These are phyloP conservation scores for Serendipita sp. DNA, from an alignment of 1,284 basidiomycete species.

Conservation along the genomic window DNA sequence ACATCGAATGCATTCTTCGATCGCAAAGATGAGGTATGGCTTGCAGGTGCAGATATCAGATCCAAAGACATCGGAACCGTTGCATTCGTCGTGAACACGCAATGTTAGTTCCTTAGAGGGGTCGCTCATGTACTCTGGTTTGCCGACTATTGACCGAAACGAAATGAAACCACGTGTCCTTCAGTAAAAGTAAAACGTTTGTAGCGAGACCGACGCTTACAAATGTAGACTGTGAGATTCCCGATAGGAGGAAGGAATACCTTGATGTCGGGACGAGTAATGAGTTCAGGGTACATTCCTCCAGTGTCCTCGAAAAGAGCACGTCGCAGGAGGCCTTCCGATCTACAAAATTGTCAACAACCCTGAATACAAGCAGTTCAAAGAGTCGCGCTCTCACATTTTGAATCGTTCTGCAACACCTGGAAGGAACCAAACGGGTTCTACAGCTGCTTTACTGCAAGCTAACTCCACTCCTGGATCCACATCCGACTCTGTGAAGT, in stretches of 20 bases:
- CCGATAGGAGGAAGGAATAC: conserved; percentile 93
- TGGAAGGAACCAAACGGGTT: conserved; percentile 90
- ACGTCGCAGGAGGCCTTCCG: conserved; percentile 71
- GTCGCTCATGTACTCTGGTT: conserved; percentile 65
- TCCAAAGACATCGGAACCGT: conserved; percentile 54
- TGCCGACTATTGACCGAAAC: conserved; percentile 46
- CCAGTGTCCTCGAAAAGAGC: conserved; percentile 91
- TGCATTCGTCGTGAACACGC: conserved; percentile 89
- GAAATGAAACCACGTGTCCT: conserved; percentile 16
- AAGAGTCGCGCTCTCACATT: conserved; percentile 41
- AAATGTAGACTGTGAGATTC: conserved; percentile 85
- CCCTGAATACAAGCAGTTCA: background rate
- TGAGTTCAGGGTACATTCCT: conserved; percentile 92
- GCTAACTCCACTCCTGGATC: conserved; percentile 78
- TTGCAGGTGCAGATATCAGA: conserved; percentile 94
- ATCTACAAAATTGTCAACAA: conserved; percentile 30
- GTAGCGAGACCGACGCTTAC: conserved; percentile 26
- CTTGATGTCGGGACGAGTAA: conserved; percentile 90
- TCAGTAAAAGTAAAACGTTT: conserved; percentile 15
- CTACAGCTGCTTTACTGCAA: conserved; percentile 78
- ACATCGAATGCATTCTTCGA: conserved; percentile 79
- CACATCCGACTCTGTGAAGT: conserved; percentile 38
- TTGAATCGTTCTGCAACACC: conserved; percentile 83
- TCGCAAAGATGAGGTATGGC: conserved; percentile 84
- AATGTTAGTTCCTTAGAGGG: conserved; percentile 77